A percentile compares a stretch with the other conserved stretches of the same genome.
These are phyloP conservation scores for Geoglossum cookeanum DNA, from an alignment of 2,329 filamentous ascomycete species.

Conservation along the genomic window DNA sequence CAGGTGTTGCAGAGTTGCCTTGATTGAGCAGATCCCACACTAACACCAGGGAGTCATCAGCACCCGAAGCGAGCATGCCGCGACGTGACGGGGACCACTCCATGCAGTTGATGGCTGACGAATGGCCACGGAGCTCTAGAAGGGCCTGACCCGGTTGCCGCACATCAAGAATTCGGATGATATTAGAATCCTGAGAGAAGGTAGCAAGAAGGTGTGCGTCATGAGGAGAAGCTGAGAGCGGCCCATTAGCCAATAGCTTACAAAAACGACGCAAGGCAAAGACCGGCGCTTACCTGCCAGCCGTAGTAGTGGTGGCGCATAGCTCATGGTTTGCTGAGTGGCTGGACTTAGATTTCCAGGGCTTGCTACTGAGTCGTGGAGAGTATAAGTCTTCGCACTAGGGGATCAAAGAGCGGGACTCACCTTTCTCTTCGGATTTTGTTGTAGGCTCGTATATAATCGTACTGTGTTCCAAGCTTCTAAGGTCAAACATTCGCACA, in stretches of 20 bases:
- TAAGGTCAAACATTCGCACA: constrained; percentile 94
- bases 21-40: constrained; percentile 82
- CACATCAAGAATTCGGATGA: constrained; percentile 89
- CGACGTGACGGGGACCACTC: constrained; percentile 85
- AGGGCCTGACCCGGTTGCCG: constrained; percentile 90
- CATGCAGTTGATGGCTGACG: constrained; percentile 70
- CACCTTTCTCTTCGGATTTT: constrained; percentile 49
- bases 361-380: constrained; percentile 22
- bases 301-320: constrained; percentile 37
- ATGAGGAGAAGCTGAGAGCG: constrained; percentile 56
- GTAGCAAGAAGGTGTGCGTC: constrained; percentile 93
- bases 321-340: constrained; percentile 57
- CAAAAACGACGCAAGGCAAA: not conserved
- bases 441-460: constrained; percentile 97
- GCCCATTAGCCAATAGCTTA: not conserved
- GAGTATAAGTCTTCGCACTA: constrained; percentile 1
- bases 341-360: constrained; percentile 46
- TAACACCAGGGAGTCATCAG: constrained; percentile 76
- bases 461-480: constrained; percentile 91
- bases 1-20: constrained; percentile 27
- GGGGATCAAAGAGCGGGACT: constrained; percentile 10
- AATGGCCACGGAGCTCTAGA: constrained; percentile 79
- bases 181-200: constrained; percentile 79
- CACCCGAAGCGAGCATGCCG: constrained; percentile 78
- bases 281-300: constrained; percentile 21